Evolutionary conservation across 1,139 yeast species (phyloP), one percentile per base, ranked within the genome.

Genomic region (Yamadazyma conglobata): DNA sequence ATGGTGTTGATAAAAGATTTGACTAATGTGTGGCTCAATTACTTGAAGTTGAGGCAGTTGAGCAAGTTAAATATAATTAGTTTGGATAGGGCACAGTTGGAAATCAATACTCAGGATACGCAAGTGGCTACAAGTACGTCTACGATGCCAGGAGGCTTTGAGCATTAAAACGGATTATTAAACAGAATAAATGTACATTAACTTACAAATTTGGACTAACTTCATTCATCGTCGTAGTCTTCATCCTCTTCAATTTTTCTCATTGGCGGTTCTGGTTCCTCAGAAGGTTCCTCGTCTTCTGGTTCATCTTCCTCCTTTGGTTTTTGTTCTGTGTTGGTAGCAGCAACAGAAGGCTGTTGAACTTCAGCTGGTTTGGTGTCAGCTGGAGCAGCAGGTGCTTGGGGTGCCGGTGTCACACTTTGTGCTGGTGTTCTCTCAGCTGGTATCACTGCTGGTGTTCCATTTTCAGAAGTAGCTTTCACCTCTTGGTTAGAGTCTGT

Each of bases 231-330:
- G 52, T 85, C 95, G 52, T 85, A 85, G 51, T 85, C 75, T 49
- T 82, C 89, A 50, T 85, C 95, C 48, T 84, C 95, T 31, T 81
- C 89, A 15, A 85, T 79, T 44, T 79, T 73, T 48, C 94, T 70
- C 52, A 82, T 77, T 14, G 85, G 87, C 18, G 82, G 79, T 43
- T 81, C 91, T 10, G 65, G 63, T 4, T 63, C 60, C 34, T 51
- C 48, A 32, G n/a, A n/a, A n/a, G 42, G 39, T 32, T 52, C 35
- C 28, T 44, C 46, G 26, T 54, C 55, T 25, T 54, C 60, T 19
- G 59, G 52, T 16, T 53, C 72, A 14, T 66, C 59, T 6, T 47
- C 46, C 22, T 52, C 54, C 20, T 35, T 35, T 7, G 42, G 35
- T 3, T 32, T 40, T 6, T 37, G 36, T 27, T 31, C 30, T 27